These are phyloP conservation scores for Cystobasidium pallidum DNA, from an alignment of 1,284 basidiomycete genomes.

Conservation along the genomic window DNA sequence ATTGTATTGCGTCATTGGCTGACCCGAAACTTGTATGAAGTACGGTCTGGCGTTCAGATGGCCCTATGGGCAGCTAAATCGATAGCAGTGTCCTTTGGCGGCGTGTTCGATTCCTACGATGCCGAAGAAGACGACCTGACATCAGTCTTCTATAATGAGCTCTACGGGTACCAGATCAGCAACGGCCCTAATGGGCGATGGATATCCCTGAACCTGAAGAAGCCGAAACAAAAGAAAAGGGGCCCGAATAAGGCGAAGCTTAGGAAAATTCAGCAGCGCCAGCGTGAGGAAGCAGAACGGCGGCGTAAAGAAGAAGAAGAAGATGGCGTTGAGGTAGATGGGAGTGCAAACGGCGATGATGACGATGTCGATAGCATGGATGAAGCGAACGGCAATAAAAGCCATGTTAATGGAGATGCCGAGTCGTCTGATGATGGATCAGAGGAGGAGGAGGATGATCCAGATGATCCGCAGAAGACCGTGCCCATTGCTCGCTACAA, in stretches of 20 bases:
- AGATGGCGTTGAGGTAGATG: conserved; percentile 54
- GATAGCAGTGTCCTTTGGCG: conserved; percentile 84
- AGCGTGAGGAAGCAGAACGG: conserved; percentile 51
- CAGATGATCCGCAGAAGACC: conserved; percentile 72
- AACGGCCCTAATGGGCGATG: conserved; percentile 72
- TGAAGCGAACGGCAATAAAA: neutral
- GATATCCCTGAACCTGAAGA: conserved; percentile 71
- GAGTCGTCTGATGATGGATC: conserved; percentile 65
- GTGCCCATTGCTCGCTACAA: conserved; percentile 83
- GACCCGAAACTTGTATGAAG: conserved; percentile 48
- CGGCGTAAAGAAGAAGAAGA: conserved; percentile 54
- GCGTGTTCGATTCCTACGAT: conserved; percentile 85
- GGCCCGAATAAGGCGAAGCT: conserved; percentile 39
- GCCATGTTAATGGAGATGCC: conserved; percentile 69
- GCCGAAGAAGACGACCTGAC: conserved; percentile 78
- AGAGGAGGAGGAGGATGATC: conserved; percentile 71
- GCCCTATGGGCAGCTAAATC: conserved; percentile 66
- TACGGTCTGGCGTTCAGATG: conserved; percentile 84
- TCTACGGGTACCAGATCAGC: conserved; percentile 79
- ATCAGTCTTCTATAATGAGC: conserved; percentile 77
- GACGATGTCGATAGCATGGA: conserved; percentile 41
- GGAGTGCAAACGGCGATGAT: conserved; percentile 43
- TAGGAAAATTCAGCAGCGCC: conserved; percentile 9
- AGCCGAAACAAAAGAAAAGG: conserved; percentile 48
- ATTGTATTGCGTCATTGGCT: neutral